Base-by-base conservation (phyloP, 495 filamentous ascomycete species). In the Aspergillus diversus region DNA sequence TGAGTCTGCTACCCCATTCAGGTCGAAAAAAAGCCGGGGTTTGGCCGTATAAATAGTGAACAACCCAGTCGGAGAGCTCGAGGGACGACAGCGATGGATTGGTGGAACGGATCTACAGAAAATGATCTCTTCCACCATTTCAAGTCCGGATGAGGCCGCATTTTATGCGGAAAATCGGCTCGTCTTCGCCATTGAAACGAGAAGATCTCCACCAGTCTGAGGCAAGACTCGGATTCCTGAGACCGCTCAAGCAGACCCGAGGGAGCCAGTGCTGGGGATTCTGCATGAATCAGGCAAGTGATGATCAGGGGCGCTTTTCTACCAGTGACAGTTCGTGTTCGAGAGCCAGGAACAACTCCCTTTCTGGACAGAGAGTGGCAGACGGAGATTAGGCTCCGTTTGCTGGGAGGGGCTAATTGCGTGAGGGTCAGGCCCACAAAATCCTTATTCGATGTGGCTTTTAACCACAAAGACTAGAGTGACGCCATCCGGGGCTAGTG, bases 151-250 rank as follows among this genome's bases (percentile, higher is more conserved):
- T 27, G 21, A 27, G 21, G 21, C 21, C 21, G 21, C 21, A 27
- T 27, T 27, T 27, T 27, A 27, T 27, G 21, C 21, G 21, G 21
- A 27, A 27, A 27, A 2, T 27, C 2, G 21, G 21, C n/a, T n/a
- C n/a, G n/a, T n/a, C n/a, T n/a, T n/a, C n/a, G n/a, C n/a, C n/a
- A n/a, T n/a, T n/a, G n/a, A n/a, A n/a, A n/a, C n/a, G n/a, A n/a
- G n/a, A n/a, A 27, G 21, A 27, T 27, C 21, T 2, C 21, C 21
- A 27, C 21, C 21, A 27, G 21, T 27, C 21, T 27, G 21, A 27
- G 21, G 21, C 21, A 27, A 27, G 21, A 27, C 21, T 27, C 21
- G 21, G 60, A 63, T 89, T 86, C 39, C 86, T 70, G 62, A 73
- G 83, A 39, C 39, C 39, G 11, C 39, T 43, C 4, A 15, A 43